Conservation (phyloP, 306 rosid species). For the Oemleria cerasiformis region DNA sequence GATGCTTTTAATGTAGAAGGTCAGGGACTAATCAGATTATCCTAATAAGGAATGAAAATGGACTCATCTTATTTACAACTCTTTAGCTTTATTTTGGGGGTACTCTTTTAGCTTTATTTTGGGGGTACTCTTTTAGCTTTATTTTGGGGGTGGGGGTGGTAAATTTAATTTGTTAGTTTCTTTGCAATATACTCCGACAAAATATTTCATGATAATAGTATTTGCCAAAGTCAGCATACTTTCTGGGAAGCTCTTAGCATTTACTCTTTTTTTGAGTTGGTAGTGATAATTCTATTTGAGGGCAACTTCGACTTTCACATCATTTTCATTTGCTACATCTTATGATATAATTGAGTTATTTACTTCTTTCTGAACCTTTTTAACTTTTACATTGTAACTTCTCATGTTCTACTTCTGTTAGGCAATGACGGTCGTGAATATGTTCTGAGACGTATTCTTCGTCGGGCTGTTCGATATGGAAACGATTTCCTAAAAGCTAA, state of each 20-base stretch:
- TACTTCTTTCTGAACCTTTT: not conserved
- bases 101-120: no score
- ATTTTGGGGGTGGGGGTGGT: no score
- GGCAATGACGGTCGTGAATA: slow-evolving; percentile 99
- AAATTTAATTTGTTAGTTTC: no score
- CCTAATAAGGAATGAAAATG: not conserved
- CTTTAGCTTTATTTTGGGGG: not conserved
- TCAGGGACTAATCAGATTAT: not conserved
- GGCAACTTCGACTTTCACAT: no score
- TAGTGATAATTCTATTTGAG: not conserved
- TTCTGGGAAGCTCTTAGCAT: not conserved
- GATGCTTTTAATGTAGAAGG: not conserved
- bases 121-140: no score
- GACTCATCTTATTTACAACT: not conserved
- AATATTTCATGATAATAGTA: not conserved
- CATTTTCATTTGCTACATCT: not conserved
- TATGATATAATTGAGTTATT: not conserved
- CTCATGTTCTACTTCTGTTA: slow-evolving; percentile 28
- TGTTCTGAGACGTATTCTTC: slow-evolving; percentile 95
- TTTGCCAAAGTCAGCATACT: not conserved
- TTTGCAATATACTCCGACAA: not conserved
- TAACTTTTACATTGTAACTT: not conserved
- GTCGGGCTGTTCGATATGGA: slow-evolving; percentile 98
- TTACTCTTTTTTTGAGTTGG: not conserved
- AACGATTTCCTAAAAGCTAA: slow-evolving; percentile 87